Evolutionary conservation across 2,329 filamentous ascomycete genomes (phyloP), one percentile per base, ranked within the genome.

Genomic region (Monosporascus sp.): DNA sequence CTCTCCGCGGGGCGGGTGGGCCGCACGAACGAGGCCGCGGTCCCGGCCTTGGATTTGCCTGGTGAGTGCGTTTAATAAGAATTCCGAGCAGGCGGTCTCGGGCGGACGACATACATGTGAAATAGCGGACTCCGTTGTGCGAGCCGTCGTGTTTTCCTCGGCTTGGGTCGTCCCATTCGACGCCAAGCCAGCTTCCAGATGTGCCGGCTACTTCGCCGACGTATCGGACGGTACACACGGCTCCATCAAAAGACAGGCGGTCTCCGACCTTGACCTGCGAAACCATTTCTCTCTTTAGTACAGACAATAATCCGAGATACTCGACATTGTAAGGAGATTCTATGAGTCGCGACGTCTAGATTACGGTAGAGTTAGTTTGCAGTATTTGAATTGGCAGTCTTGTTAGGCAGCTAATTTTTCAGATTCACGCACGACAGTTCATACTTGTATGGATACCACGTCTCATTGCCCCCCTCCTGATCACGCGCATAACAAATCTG

Each of bases 131-230:
- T 55, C 88, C 90, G 58, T 88, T 85, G 71, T 95, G 85, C 56
- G 87, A 85, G 55, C 94, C 94, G 65, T 93, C 83, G 72, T 99
- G 92, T 75, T 97, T 97, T 56, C 94, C 94, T 64, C 92, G 81
- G 38, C 78, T 79, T 53, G 85, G 76, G 69, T 97, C 89, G 72
- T 97, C 93, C 94, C 94, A 99, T 79, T 99, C 94, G 48, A 97
- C 90, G 47, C 94, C 94, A 37, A 97, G 80, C 92, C 93, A 97
- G 58, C 80, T 77, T 48, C 91, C 89, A 44, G 81, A 78, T 8
- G 91, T 92, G 60, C 88, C 89, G 49, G 82, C 78, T 7, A 97
- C 87, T 37, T 80, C 70, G 45, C 94, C 94, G 56, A 89, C 73
- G 67, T 92, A 97, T 56, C 91, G 86, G 54, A 97, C 80, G 1